Evolutionary conservation across 2,329 filamentous ascomycete species (phyloP).

Genomic region (Epichloe hybrida): DNA sequence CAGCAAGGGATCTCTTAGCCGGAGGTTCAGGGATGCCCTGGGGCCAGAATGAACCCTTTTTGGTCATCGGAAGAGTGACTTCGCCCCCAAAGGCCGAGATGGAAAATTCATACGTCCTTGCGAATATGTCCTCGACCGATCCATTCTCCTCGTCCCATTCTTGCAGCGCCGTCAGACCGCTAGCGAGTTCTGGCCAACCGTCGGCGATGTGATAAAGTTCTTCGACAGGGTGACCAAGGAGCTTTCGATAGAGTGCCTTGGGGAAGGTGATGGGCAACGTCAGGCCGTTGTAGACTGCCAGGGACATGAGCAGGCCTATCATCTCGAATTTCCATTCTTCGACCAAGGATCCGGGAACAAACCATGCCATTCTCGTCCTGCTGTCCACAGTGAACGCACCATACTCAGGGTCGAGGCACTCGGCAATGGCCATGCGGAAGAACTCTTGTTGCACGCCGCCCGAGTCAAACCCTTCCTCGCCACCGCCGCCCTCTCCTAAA

Average conservation of each 20-base stretch:
- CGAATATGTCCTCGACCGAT: slow-evolving; percentile 67
- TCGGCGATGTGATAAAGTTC: slow-evolving; percentile 67
- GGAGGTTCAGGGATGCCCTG: slow-evolving; percentile 27
- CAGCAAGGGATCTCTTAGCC: slow-evolving; percentile 14
- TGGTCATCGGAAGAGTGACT: slow-evolving; percentile 42
- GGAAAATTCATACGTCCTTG: slow-evolving; percentile 78
- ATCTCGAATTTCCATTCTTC: slow-evolving; percentile 85
- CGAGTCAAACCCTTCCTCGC: slow-evolving; percentile 84
- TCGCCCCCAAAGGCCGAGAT: slow-evolving; percentile 43
- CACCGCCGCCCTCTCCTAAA: slow-evolving; percentile 66
- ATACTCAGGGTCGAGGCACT: slow-evolving; percentile 65
- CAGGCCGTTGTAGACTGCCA: slow-evolving; percentile 87
- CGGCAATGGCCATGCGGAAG: slow-evolving; percentile 69
- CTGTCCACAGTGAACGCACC: slow-evolving; percentile 71
- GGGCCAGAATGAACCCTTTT: slow-evolving; percentile 34
- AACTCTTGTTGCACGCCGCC: slow-evolving; percentile 96
- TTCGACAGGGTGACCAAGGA: slow-evolving; percentile 56
- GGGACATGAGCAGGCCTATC: slow-evolving; percentile 71
- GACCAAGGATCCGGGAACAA: slow-evolving; percentile 68
- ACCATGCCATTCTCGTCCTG: slow-evolving; percentile 72
- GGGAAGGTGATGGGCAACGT: slow-evolving; percentile 87
- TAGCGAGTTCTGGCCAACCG: slow-evolving; percentile 74
- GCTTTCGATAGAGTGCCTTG: slow-evolving; percentile 65
- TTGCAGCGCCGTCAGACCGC: slow-evolving; percentile 57
- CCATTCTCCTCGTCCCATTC: slow-evolving; percentile 66